Evolutionary conservation across 2,329 filamentous ascomycete species (phyloP), one percentile per base, ranked within the genome.

Genomic region (Triangularia setosa): DNA sequence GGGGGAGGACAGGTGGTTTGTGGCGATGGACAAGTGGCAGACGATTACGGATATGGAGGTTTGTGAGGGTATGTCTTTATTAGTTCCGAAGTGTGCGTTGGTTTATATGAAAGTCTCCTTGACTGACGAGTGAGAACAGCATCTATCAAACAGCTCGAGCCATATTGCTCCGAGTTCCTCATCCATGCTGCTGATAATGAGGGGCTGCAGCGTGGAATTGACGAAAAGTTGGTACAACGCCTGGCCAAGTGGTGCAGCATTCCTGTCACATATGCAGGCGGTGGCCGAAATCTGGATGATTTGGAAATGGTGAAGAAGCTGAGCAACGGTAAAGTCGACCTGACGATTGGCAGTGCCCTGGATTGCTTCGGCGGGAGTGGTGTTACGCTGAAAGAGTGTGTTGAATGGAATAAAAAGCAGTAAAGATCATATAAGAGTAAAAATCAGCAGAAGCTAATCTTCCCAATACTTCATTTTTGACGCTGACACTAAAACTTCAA

Each of bases 1-100:
- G 65, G 90, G 84, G 40, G 80, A 82, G 3, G 82, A 89, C 63
- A 89, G 81, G 44, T 99, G 95, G 95, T 93, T 91, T 72, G 95
- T 99, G n/a, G 94, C 95, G 62, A 99, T 96, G 90, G 92, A 99
- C 78, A 96, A 96, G 77, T 99, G 95, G 95, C 95, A 98, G 82
- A 97, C 92, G 1, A 89, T 98, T 63, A 98, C 95, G 1, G 92
- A 97, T 73, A 96, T 97, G 88, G 92, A 97, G 75, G 87, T 99
- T 69, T 94, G 89, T 68, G 82, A 91, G 83, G 91, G 94, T 93
- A 79, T 67, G 12, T 33, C 9, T 30, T 14, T 27, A 30, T 53
- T 18, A n/a, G n/a, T n/a, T n/a, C n/a, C n/a, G n/a, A 23, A 58
- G 23, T 60, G 54, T 18, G 54, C 18, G 40, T 27, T 16, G 3